phyloP scores from a whole-genome alignment of 2,329 filamentous ascomycete species.

The Xylaria arbuscula region DNA sequence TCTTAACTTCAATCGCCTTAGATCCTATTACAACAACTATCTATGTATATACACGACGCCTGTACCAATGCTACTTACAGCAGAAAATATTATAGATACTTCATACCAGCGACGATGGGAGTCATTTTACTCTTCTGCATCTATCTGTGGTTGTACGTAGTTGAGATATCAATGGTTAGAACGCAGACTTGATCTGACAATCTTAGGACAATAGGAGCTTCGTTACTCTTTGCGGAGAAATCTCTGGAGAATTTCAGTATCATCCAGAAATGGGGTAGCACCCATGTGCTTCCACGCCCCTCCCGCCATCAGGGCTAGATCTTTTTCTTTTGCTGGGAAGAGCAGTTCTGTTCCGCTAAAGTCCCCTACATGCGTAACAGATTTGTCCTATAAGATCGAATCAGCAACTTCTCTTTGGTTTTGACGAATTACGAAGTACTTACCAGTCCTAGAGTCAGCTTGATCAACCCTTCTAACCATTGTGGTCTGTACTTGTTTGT shows the following conservation, averaged over 20 bases:
- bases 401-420: slow-evolving; percentile 7
- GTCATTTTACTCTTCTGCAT: no score
- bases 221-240: slow-evolving; percentile 15
- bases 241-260: slow-evolving; percentile 33
- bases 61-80: no score
- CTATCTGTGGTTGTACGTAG: no score
- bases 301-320: slow-evolving; percentile 58
- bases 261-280: slow-evolving; percentile 59
- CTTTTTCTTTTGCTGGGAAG: slow-evolving; percentile 55
- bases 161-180: neutral
- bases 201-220: neutral
- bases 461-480: slow-evolving; percentile 63
- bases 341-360: slow-evolving; percentile 56
- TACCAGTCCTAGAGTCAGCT: slow-evolving; percentile 65
- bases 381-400: slow-evolving; percentile 54
- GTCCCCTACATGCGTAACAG: slow-evolving; percentile 57
- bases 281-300: slow-evolving; percentile 58
- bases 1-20: no score
- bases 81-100: no score
- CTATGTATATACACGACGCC: no score
- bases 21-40: no score
- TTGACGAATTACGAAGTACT: slow-evolving; percentile 37
- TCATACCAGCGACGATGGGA: no score
- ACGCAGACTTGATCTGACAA: neutral
- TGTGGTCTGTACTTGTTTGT: slow-evolving; percentile 55